phyloP scores from a whole-genome alignment of 495 filamentous ascomycete genomes.

The Extremus antarcticus region DNA sequence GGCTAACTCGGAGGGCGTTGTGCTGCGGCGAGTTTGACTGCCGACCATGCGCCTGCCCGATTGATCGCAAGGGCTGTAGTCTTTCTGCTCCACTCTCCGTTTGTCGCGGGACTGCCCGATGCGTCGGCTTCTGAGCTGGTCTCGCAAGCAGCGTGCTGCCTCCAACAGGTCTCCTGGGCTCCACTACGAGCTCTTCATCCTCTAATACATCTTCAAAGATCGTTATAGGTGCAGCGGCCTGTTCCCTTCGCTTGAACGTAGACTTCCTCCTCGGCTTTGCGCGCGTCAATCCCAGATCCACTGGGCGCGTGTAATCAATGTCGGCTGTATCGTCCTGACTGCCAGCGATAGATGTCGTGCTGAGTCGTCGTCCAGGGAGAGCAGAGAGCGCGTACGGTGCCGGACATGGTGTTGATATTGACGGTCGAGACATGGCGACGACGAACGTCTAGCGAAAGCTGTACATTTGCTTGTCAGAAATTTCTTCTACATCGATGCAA shows the following conservation, averaged over 20 bases:
- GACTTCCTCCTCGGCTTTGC: conserved; percentile 10
- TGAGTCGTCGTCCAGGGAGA: neutral
- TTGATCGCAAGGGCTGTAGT: too few relatives aligned
- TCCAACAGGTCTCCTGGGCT: neutral
- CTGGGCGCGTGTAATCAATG: conserved; percentile 19
- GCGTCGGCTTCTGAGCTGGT: conserved; percentile 17
- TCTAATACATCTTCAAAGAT: conserved; percentile 21
- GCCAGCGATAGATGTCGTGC: neutral
- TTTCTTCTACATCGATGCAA: neutral
- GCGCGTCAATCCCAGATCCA: conserved; percentile 2
- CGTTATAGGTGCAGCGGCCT: neutral
- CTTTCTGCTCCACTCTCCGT: too few relatives aligned
- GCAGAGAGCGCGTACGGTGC: neutral
- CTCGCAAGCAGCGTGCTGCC: conserved; percentile 8
- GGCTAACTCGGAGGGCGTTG: too few relatives aligned
- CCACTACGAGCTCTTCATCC: conserved; percentile 6
- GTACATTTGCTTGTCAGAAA: neutral
- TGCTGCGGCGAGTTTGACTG: too few relatives aligned
- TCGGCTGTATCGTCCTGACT: conserved; percentile 13
- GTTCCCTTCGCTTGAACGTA: neutral
- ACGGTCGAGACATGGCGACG: conserved; percentile 9
- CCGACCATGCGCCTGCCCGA: too few relatives aligned
- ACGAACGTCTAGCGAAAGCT: neutral
- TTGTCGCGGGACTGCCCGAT: neutral
- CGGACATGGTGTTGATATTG: conserved; percentile 17